Base-by-base conservation (phyloP, 2,329 filamentous ascomycete genomes). In the Drechslerella coelobrocha region DNA sequence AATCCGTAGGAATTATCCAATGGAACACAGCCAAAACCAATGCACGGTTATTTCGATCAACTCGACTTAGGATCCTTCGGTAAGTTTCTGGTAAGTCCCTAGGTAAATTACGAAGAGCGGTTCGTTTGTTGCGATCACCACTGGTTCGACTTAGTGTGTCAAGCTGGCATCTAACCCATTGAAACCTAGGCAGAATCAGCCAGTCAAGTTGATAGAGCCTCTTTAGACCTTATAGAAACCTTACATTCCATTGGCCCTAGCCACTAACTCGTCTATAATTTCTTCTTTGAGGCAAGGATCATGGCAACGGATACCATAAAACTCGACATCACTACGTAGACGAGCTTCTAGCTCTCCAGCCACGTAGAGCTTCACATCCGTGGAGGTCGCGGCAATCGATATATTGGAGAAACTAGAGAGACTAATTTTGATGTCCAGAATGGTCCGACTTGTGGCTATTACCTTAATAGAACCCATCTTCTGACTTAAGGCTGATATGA, bases 61-160 rank as follows among this genome's bases (percentile, higher is more conserved):
- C 29, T 1, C 60, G 50, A 1, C 19, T 1, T 27, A 62, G 8
- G 21, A 62, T 50, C 23, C 60, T 26, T 5, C 60, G 50, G 23
- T 62, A 62, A 6, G 60, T 62, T 50, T 62, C 60, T 2, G 60
- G 51, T n/a, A 62, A 50, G n/a, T 62, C 60, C 17, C 17, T 55
- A 1, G 60, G 60, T 2, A 62, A 19, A 41, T 41, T 39, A 23
- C 12, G 12, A 9, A 62, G 51, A 2, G 60, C 51, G 5, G 9
- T 4, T 2, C 51, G 37, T 21, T 62, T 62, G 6, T 23, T 50
- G 8, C n/a, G 27, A 50, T 62, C 60, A 17, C 60, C 60, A 31
- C n/a, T 55, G 7, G 27, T 26, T 19, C 50, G 26, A 23, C 60
- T 62, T 9, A 62, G 27, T 12, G 50, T 55, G 17, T 55, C 60